Conservation (phyloP, 169 alveolate species). For the Cryptosporidium sp. region DNA sequence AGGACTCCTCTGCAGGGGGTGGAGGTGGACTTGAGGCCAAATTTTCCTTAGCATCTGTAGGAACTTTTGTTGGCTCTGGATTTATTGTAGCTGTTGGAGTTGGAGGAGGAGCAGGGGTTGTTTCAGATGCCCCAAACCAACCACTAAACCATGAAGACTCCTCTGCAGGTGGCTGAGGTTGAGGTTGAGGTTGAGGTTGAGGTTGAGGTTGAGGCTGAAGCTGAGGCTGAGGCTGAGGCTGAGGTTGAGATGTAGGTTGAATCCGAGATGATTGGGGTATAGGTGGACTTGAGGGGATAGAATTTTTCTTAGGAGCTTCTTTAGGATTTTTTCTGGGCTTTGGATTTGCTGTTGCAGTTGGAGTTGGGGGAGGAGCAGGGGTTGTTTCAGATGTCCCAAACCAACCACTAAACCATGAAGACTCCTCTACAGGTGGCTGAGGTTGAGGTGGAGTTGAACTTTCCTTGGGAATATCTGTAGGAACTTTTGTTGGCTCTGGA, state of each 20-base stretch:
- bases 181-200: too few relatives aligned
- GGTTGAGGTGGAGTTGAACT: background rate
- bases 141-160: slow-evolving; percentile 59
- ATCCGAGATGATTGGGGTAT: too few relatives aligned
- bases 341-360: slow-evolving; percentile 24
- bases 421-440: slow-evolving; percentile 7
- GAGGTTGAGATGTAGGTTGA: too few relatives aligned
- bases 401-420: slow-evolving; percentile 50
- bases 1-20: background rate
- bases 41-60: background rate
- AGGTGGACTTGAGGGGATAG: background rate
- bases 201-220: too few relatives aligned
- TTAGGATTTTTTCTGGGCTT: background rate
- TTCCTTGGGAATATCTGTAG: background rate
- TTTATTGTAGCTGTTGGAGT: slow-evolving; percentile 21
- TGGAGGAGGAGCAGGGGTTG: slow-evolving; percentile 66
- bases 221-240: background rate
- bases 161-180: slow-evolving; percentile 7
- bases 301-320: background rate
- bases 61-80: background rate
- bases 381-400: slow-evolving; percentile 22
- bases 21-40: background rate
- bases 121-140: slow-evolving; percentile 65
- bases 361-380: background rate
- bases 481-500: background rate